These are phyloP conservation scores for Cryptococcus sp. DNA, from an alignment of 1,284 basidiomycete species.

Conservation along the genomic window DNA sequence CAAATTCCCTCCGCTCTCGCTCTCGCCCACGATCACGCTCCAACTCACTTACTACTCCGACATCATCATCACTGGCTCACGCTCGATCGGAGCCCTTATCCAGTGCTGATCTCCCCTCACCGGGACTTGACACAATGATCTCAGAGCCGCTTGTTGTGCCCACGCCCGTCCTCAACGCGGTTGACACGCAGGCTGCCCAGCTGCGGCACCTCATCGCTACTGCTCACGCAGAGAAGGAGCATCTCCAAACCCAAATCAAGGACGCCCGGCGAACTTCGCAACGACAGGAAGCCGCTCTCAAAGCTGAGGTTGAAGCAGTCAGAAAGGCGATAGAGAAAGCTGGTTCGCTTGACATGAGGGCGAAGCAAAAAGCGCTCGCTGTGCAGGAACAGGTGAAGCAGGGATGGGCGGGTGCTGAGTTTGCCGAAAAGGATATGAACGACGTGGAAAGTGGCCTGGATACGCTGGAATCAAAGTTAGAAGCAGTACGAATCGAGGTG, in stretches of 20 bases:
- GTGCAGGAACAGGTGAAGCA: conserved; percentile 54
- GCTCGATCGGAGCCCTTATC: conserved; percentile 9
- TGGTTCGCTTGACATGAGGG: conserved; percentile 46
- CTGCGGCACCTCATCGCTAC: conserved; percentile 46
- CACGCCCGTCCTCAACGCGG: conserved; percentile 40
- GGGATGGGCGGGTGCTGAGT: conserved; percentile 47
- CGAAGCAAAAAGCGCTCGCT: conserved; percentile 52
- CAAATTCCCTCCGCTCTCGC: conserved; percentile 50
- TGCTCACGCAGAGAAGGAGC: conserved; percentile 48
- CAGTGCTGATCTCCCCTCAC: conserved; percentile 8
- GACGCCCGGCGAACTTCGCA: conserved; percentile 50
- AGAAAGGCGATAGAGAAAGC: conserved; percentile 53
- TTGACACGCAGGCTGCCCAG: conserved; percentile 47
- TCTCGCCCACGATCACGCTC: conserved; percentile 49
- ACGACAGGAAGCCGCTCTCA: conserved; percentile 49
- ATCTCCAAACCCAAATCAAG: conserved; percentile 49
- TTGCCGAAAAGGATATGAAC: conserved; percentile 42
- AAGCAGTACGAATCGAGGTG: conserved; percentile 29
- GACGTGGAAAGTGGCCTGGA: conserved; percentile 38
- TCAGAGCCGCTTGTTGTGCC: conserved; percentile 26
- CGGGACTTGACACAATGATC: conserved; percentile 11
- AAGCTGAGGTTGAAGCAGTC: conserved; percentile 50
- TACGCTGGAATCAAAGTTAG: conserved; percentile 35
- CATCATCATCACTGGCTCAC: conserved; percentile 5
- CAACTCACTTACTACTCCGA: conserved; percentile 42